Evolutionary conservation across 192 early-diverging fungal species (phyloP).

Genomic region (Coemansia sp.): DNA sequence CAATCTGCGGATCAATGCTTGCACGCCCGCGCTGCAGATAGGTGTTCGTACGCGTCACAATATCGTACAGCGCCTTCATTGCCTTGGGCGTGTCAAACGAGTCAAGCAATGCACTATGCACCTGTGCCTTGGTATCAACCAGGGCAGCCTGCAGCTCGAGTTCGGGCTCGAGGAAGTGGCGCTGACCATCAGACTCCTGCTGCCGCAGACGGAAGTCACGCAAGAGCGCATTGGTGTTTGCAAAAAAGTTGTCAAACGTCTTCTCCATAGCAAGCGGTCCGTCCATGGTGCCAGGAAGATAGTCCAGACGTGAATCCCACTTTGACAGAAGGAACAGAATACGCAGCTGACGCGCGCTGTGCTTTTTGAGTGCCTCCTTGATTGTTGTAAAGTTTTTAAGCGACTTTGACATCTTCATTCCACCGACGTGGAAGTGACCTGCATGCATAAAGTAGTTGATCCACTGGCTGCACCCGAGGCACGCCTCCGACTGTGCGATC

Average conservation of each 20-base stretch:
- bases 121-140: conserved; percentile 60
- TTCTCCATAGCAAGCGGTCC: conserved; percentile 77
- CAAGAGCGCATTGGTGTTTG: conserved; percentile 74
- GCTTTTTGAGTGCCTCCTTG: conserved; percentile 77
- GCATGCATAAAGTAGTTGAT: conserved; percentile 98
- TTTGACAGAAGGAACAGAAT: conserved; percentile 84
- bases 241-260: conserved; percentile 87
- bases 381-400: conserved; percentile 98
- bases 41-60: conserved; percentile 75
- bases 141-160: conserved; percentile 65
- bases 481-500: conserved; percentile 92
- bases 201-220: conserved; percentile 59
- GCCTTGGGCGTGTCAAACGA: conserved; percentile 87
- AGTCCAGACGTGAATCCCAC: conserved; percentile 89
- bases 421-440: conserved; percentile 93
- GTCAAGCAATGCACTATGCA: conserved; percentile 88
- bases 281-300: conserved; percentile 67
- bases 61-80: conserved; percentile 74
- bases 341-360: conserved; percentile 82
- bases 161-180: conserved; percentile 71
- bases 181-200: conserved; percentile 62
- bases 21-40: conserved; percentile 68
- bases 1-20: conserved; percentile 63
- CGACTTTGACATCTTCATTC: conserved; percentile 97
- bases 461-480: conserved; percentile 90